These are phyloP conservation scores for Panicum hallii DNA, from an alignment of 202 grass and related monocot genomes.

Conservation along the genomic window DNA sequence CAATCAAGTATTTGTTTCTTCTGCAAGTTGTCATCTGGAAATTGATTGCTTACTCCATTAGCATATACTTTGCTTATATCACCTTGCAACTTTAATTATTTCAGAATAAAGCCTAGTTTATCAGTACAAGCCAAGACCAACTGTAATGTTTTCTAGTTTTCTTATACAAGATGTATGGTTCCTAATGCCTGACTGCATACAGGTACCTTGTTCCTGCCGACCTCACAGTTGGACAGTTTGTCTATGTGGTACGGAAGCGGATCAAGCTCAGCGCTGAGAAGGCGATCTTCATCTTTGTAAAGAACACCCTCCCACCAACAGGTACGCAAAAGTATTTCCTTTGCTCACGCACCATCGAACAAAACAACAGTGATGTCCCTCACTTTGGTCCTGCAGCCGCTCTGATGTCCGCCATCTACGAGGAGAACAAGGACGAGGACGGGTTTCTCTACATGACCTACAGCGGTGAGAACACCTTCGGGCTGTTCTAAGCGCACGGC, in stretches of 20 bases:
- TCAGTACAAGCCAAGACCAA: not conserved
- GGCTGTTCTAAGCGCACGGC: constrained; percentile 27
- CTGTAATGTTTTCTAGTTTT: not conserved
- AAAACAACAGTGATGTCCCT: too few species aligned
- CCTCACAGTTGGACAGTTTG: constrained; percentile 91
- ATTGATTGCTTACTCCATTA: constrained; percentile 16
- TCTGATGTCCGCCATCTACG: constrained; percentile 88
- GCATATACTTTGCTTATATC: constrained; percentile 31
- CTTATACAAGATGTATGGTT: not conserved
- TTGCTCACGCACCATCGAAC: not conserved
- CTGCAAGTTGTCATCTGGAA: constrained; percentile 24
- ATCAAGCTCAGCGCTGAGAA: constrained; percentile 97
- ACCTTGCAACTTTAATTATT: not conserved
- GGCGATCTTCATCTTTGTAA: constrained; percentile 96
- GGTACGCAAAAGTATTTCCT: constrained; percentile 40
- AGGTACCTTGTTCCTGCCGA: constrained; percentile 97
- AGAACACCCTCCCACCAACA: constrained; percentile 89
- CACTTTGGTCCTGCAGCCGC: constrained; percentile 54
- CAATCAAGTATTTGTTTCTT: not conserved
- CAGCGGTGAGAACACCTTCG: constrained; percentile 89
- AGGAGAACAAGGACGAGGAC: constrained; percentile 89
- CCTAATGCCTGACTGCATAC: not conserved
- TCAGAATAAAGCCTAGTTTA: not conserved
- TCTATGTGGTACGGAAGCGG: constrained; percentile 92
- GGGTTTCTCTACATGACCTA: constrained; percentile 96